These are phyloP conservation scores for Hemisphaericaspora subhashii DNA, from an alignment of 1,139 yeast species.

Conservation along the genomic window DNA sequence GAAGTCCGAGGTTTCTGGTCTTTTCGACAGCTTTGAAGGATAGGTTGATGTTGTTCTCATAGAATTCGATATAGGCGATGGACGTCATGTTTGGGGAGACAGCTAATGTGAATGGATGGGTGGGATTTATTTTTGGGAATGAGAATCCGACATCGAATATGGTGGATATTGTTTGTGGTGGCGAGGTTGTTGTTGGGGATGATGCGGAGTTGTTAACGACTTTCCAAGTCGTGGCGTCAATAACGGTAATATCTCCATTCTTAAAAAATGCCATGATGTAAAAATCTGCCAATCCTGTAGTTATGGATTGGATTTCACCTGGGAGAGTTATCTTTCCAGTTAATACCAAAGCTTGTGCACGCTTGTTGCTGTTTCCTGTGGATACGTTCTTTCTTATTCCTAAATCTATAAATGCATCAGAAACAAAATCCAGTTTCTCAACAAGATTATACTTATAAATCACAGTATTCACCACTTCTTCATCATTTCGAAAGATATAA, in stretches of 20 bases:
- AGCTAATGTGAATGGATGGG: constrained; percentile 39
- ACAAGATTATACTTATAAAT: constrained; percentile 39
- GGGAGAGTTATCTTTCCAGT: constrained; percentile 25
- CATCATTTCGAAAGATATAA: constrained; percentile 26
- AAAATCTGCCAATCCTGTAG: constrained; percentile 24
- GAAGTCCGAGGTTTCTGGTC: constrained; percentile 16
- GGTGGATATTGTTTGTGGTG: constrained; percentile 40
- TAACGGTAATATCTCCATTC: constrained; percentile 44
- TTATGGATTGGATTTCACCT: constrained; percentile 23
- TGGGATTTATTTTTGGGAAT: constrained; percentile 31
- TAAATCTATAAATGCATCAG: constrained; percentile 33
- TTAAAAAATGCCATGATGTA: constrained; percentile 30
- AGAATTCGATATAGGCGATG: constrained; percentile 35
- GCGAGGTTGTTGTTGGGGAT: constrained; percentile 7
- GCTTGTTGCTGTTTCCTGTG: constrained; percentile 7
- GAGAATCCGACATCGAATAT: constrained; percentile 61
- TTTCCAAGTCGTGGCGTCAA: constrained; percentile 37
- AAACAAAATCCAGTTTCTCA: constrained; percentile 25
- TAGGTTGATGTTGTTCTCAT: constrained; percentile 21
- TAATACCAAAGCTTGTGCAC: constrained; percentile 19
- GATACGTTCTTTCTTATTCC: constrained; percentile 28
- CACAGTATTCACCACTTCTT: constrained; percentile 22
- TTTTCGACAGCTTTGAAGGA: constrained; percentile 32
- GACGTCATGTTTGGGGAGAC: constrained; percentile 63
- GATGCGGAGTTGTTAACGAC: constrained; percentile 15